Base-by-base conservation (phyloP, 768 basidiomycete genomes). In the Tulasnella sp. region DNA sequence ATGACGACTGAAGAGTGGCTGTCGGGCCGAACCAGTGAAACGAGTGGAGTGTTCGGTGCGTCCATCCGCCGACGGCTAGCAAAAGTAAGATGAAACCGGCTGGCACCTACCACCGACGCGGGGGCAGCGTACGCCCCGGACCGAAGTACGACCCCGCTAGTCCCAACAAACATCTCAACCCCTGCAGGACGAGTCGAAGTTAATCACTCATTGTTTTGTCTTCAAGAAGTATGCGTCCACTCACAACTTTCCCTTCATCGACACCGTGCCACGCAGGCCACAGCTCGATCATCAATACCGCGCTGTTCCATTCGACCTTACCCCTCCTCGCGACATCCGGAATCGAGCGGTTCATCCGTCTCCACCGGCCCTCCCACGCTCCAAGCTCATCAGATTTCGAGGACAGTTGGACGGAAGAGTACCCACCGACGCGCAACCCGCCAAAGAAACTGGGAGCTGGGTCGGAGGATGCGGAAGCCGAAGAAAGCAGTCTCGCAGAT, bases 281-380 rank as follows among this genome's bases (percentile, higher is more conserved):
- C 23, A 44, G 44, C 37, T 73, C 71, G 26, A 70, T 77, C 46
- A 44, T 77, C 46, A 77, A 70, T 70, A 77, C 69, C 15, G 29
- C 69, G 20, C 29, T 77, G 16, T 70, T 77, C 69, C 77, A 77
- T 48, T 70, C 77, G 15, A 67, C 71, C n/a, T 39, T 77, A 18
- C 77, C 77, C 37, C 40, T 77, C 35, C 69, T 77, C 15, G 77
- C 77, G 20, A 77, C 77, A 1, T 40, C 69, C 9, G 77, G 77
- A 1, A 77, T 77, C 26, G 77, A 77, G n/a, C 44, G 67, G 10
- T 70, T 70, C 70, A 73, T 77, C 70, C 69, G 77, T 32, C 69
- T 77, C 5, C 77, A 77, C 46, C 67, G 77, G 4, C 77, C 77
- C 32, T 77, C 72, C 40, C 44, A 37, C 26, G 40, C 77, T n/a